Base-by-base conservation (phyloP, 179 eudicot species). In the Silene noctiflora region DNA sequence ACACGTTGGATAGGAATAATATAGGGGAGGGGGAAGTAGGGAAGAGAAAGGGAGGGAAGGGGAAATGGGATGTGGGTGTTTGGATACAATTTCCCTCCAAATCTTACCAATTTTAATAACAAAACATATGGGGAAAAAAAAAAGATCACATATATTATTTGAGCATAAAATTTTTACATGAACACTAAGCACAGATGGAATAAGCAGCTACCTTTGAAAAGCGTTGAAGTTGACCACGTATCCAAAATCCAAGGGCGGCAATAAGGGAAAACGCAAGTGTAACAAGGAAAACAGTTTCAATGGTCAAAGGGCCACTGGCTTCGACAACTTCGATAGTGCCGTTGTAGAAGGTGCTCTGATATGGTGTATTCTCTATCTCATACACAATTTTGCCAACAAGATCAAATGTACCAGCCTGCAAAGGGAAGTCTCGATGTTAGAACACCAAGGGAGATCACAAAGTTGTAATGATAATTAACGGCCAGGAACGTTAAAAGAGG, bases 321-420 rank as follows among this genome's bases (percentile, higher is more conserved):
- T 94, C 96, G 76, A 84, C 73, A 84, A 92, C 97, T 83, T 94
- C 98, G 85, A 94, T 83, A 39, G 98, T 94, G 55, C 97, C 96
- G 82, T 94, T 94, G 85, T 83, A 94, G 78, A 94, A 94, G 19
- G 91, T 87, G 74, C 83, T 94, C 76, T 94, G 98, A 75, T 90
- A 89, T 14, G 89, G 89, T 25, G 82, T 76, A 56, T 90, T 88
- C 62, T 94, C 94, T 71, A 94, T 88, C 83, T 92, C 97, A 79
- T 94, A 94, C 60, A 92, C 82, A 63, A 94, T 81, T n/a, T 86
- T 83, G 68, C 92, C 98, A 67, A 88, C 98, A 74, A 94, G 91
- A 87, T 94, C 98, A 84, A 87, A 94, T 46, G 88, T 75, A 71
- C 97, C 98, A 74, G 97, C 73, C 98, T 94, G 91, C 82, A 84